Base-by-base conservation (phyloP, 306 rosid species). In the Myrica gale region DNA sequence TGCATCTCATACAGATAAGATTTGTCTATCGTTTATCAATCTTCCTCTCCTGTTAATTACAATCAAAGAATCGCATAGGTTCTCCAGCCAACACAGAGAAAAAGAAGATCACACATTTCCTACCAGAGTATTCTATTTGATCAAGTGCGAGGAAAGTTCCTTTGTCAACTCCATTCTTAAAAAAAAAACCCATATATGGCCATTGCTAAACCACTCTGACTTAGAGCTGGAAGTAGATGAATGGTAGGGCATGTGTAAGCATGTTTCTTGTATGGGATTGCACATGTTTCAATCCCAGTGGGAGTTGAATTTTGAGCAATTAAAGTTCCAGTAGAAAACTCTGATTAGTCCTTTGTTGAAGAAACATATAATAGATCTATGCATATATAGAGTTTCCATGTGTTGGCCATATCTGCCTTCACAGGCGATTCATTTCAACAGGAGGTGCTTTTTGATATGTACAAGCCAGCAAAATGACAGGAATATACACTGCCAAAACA, bases 331-430 rank as follows among this genome's bases (percentile, higher is more conserved):
- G 32, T 6, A 76, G 53, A 16, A 23, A 50, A 17, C 60, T 1
- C 3, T 12, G n/a, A 32, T 48, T 16, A 17, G 26, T 7, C 47
- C 41, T 1, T 15, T 6, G 8, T 65, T 42, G 46, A 41, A 41
- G 48, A 17, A 41, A 9, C 16, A 42, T 19, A 76, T 37, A 79
- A 77, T 74, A 65, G 19, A 65, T 62, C 52, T 74, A 55, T 21
- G 58, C 16, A 71, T 50, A 81, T 80, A 50, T n/a, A 71, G 74
- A n/a, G n/a, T n/a, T 63, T 63, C 65, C 88, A 88, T 85, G 86
- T 81, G 87, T 81, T 78, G 81, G 84, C 89, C 86, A 88, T n/a
- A n/a, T n/a, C n/a, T n/a, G n/a, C n/a, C n/a, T n/a, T n/a, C n/a
- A n/a, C n/a, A n/a, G n/a, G n/a, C n/a, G n/a, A n/a, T n/a, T n/a